Evolutionary conservation across 108 stramenopile genomes (phyloP).

Genomic region (Cyclotella atomus): DNA sequence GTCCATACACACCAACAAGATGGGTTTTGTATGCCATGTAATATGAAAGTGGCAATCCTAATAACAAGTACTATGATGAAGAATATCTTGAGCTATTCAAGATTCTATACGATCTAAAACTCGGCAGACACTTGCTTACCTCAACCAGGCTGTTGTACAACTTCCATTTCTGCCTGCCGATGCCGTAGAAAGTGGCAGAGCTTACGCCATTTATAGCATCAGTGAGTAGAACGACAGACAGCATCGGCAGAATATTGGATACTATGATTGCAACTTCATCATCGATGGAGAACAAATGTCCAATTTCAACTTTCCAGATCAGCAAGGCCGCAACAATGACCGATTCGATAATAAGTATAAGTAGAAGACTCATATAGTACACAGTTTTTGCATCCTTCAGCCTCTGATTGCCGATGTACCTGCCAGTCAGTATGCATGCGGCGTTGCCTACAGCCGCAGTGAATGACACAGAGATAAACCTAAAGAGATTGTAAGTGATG

Average conservation of each 20-base stretch:
- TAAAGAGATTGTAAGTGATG: too few relatives aligned
- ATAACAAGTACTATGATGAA: too few relatives aligned
- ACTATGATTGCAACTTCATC: background rate
- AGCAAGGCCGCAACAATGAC: background rate
- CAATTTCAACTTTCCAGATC: background rate
- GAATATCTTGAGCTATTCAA: too few relatives aligned
- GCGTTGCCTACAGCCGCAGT: too few relatives aligned
- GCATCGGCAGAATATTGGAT: background rate
- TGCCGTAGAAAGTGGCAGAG: background rate
- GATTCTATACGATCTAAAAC: too few relatives aligned
- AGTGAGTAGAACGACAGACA: background rate
- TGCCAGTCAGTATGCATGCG: too few relatives aligned
- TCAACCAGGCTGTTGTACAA: background rate
- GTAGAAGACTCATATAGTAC: too few relatives aligned
- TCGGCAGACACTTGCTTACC: too few relatives aligned
- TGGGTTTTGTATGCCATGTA: background rate
- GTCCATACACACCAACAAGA: background rate
- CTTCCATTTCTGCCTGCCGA: background rate
- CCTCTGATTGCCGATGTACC: too few relatives aligned
- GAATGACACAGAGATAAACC: too few relatives aligned
- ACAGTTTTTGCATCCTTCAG: too few relatives aligned
- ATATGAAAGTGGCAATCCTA: background rate
- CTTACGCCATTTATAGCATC: background rate
- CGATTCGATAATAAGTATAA: too few relatives aligned
- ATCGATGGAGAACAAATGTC: background rate